Base-by-base conservation (phyloP, 345 rosid genomes). In the Laguncularia racemosa region DNA sequence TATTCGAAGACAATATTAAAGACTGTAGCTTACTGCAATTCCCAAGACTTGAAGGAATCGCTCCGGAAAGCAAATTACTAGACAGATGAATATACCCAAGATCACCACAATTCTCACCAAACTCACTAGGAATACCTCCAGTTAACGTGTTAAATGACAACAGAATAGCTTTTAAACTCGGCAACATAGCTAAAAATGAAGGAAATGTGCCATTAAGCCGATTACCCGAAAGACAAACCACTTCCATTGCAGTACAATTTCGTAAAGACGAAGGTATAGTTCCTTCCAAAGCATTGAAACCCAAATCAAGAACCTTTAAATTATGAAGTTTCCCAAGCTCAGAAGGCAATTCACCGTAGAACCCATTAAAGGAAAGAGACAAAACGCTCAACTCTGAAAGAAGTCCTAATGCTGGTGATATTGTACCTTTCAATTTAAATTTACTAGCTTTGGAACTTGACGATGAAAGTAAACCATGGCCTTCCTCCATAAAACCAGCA, bases 291-390 rank as follows among this genome's bases (percentile, higher is more conserved):
- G 59, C 67, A 68, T 78, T 78, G 66, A 78, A 78, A 47, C 77
- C 72, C 79, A 78, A 64, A 73, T 78, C 83, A 62, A 78, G 83
- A 69, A 74, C 63, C 60, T 78, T 77, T 66, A 78, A 61, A 17
- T 47, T 44, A 18, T 56, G 48, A 64, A 74, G 77, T 53, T 66
- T 53, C 15, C 79, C 79, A 44, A 78, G 64, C 44, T 74, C 83
- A 46, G 11, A 13, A 46, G 83, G 79, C 60, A 78, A 50, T 50
- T 66, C 68, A 13, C 77, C 83, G n/a, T 10, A 60, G 28, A 78
- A 78, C 12, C 52, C 73, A 66, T 71, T 78, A 60, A 69, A 78
- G 54, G 66, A 67, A 16, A 78, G 75, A n/a, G 65, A 69, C 62
- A 78, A 65, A 20, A 69, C 73, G 53, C 64, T 74, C 20, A 78